These are phyloP conservation scores for Ophioceras dolichostomum DNA, from an alignment of 2,329 filamentous ascomycete genomes.

Conservation along the genomic window DNA sequence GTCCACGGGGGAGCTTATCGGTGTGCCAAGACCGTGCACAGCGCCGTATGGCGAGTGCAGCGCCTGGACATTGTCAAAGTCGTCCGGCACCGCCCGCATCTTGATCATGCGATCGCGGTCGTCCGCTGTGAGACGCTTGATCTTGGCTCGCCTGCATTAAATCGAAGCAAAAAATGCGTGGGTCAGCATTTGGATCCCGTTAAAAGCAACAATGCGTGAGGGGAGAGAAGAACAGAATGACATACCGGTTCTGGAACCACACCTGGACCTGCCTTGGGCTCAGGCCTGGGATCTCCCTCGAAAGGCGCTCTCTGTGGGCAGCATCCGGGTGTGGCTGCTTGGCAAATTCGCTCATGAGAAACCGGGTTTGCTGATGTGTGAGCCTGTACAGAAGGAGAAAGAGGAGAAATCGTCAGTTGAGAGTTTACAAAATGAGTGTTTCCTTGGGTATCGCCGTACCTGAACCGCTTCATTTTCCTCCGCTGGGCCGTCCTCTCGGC, in stretches of 20 bases:
- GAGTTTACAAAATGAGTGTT: neutral
- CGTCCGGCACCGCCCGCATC: slow-evolving; percentile 58
- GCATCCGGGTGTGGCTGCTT: slow-evolving; percentile 92
- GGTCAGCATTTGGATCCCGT: too few relatives aligned
- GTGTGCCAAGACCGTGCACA: slow-evolving; percentile 36
- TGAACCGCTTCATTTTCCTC: slow-evolving; percentile 68
- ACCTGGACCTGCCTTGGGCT: slow-evolving; percentile 92
- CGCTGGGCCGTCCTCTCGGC: slow-evolving; percentile 45
- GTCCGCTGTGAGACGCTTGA: slow-evolving; percentile 58
- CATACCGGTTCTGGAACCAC: slow-evolving; percentile 94
- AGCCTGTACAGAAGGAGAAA: slow-evolving; percentile 40
- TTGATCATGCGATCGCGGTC: slow-evolving; percentile 61
- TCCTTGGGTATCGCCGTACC: slow-evolving; percentile 30
- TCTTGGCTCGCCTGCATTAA: slow-evolving; percentile 49
- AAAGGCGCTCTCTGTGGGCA: slow-evolving; percentile 75
- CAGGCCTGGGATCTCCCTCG: slow-evolving; percentile 79
- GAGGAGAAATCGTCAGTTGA: neutral
- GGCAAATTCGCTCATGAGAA: slow-evolving; percentile 93
- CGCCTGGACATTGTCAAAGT: slow-evolving; percentile 59
- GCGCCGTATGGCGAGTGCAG: slow-evolving; percentile 56
- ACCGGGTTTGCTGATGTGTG: slow-evolving; percentile 93
- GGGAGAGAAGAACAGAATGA: neutral
- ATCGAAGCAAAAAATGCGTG: neutral
- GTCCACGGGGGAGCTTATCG: slow-evolving; percentile 35
- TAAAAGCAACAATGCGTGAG: neutral